Evolutionary conservation across 2,329 filamentous ascomycete genomes (phyloP), one percentile per base, ranked within the genome.

Genomic region (Fusarium torulosum): DNA sequence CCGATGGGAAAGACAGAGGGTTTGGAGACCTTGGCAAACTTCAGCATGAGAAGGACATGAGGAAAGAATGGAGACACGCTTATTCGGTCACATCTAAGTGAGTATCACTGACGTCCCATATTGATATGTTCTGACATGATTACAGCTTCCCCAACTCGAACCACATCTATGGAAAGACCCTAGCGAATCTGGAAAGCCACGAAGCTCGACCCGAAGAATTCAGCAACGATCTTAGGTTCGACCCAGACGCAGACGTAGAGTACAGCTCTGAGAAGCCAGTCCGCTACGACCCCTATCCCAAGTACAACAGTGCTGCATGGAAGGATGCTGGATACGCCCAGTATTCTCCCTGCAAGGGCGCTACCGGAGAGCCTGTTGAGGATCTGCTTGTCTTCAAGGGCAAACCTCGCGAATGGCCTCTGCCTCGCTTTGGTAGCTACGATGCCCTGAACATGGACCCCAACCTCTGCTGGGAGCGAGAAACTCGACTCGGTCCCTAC

Each of bases 221-320:
- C 21, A 71, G 66, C 31, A 68, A 66, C 35, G 73, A 72, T 56
- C 74, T 82, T 19, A 68, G 59, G 47, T 75, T 72, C 45, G 77
- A 79, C 33, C 70, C 79, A 51, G 73, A 77, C n/a, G 72, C 75
- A 10, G 72, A 74, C 46, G 66, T 76, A 27, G 77, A 77, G 35
- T 86, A 83, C 70, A 82, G 74, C 53, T 74, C 78, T 14, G 79
- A 84, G 42, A 78, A 81, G 49, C 85, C 88, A 1, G 81, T 86
- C 54, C 81, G 85, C 20, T 93, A 92, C 77, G 84, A 89, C 59
- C 91, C 91, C 0, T 94, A 93, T 66, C 91, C 91, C 1, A 80
- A 86, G 17, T 92, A 93, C 79, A 90, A 91, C 72, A 85, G 83
- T 50, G 79, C 81, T 5, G 77, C 81, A 15, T 94, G 90, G 89